A percentile compares a stretch with the other conserved stretches of the same genome.
Conservation (phyloP, 1,139 yeast species). For the Debaryomycetaceae sp. region DNA sequence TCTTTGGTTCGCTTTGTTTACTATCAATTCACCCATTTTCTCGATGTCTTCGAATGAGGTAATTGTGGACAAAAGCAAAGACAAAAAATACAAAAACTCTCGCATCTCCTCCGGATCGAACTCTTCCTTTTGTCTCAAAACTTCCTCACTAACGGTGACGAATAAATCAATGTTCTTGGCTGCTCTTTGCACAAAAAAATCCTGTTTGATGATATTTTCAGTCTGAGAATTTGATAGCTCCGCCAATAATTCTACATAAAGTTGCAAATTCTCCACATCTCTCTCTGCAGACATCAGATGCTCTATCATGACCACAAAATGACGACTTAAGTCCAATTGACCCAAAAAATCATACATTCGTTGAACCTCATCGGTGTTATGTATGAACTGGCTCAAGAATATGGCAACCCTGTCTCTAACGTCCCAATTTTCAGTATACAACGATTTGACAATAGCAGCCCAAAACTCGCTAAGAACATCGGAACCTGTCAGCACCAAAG, state of each 20-base stretch:
- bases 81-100: slow-evolving; percentile 12
- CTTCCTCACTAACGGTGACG: slow-evolving; percentile 1
- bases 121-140: slow-evolving; percentile 2
- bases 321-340: background rate
- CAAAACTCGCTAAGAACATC: slow-evolving; percentile 18
- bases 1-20: slow-evolving; percentile 6
- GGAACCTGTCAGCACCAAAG: slow-evolving; percentile 10
- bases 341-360: background rate
- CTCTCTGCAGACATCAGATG: background rate
- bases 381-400: slow-evolving; percentile 34
- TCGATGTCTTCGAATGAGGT: slow-evolving; percentile 17
- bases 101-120: slow-evolving; percentile 10
- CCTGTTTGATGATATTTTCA: background rate
- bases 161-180: slow-evolving; percentile 3
- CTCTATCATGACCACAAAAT: background rate
- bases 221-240: slow-evolving; percentile 1
- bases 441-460: slow-evolving; percentile 8
- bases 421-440: slow-evolving; percentile 3
- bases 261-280: background rate
- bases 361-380: slow-evolving; percentile 17
- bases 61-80: slow-evolving; percentile 14
- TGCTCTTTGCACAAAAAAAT: background rate
- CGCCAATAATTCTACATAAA: slow-evolving; percentile 1
- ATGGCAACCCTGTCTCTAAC: slow-evolving; percentile 15
- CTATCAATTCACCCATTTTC: slow-evolving; percentile 7